Evolutionary conservation across 257 asterid species (phyloP).

Genomic region (Rehmannia glutinosa): DNA sequence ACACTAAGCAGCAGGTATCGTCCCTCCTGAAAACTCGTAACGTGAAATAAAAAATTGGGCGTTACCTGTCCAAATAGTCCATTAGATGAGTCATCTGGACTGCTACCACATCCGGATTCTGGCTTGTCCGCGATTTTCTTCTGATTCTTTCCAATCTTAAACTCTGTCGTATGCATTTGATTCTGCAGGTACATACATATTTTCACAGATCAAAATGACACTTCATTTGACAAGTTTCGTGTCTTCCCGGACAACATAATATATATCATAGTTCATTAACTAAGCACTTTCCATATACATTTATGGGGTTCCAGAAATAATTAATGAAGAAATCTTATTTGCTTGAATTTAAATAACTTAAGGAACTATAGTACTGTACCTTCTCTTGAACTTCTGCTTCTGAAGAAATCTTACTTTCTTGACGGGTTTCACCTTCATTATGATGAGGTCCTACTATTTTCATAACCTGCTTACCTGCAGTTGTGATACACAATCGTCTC

Average conservation of each 20-base stretch:
- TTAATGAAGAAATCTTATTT: not conserved
- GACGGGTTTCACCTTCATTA: conserved; percentile 29
- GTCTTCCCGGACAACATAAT: not conserved
- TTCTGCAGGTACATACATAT: conserved; percentile 16
- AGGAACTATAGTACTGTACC: conserved; percentile 33
- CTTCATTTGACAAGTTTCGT: not conserved
- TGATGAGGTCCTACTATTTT: conserved; percentile 24
- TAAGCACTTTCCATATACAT: not conserved
- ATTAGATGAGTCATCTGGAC: conserved; percentile 45
- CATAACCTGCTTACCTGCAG: conserved; percentile 51
- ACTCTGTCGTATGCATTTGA: conserved; percentile 29
- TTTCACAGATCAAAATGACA: not conserved
- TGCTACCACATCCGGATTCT: conserved; percentile 38
- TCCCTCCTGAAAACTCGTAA: not conserved
- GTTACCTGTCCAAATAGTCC: conserved; percentile 69
- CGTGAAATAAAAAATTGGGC: not conserved
- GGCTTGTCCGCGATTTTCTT: conserved; percentile 14
- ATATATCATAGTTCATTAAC: not conserved
- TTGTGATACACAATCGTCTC: conserved; percentile 52
- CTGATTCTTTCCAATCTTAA: conserved; percentile 22
- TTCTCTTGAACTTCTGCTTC: conserved; percentile 25
- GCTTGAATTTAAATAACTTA: not conserved
- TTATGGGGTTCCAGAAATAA: not conserved
- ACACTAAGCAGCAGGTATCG: not conserved
- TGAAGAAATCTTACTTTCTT: conserved; percentile 23